A percentile compares a stretch with the other conserved stretches of the same genome.
These are phyloP conservation scores for Quercus phellos DNA, from an alignment of 331 rosid species.

Conservation along the genomic window DNA sequence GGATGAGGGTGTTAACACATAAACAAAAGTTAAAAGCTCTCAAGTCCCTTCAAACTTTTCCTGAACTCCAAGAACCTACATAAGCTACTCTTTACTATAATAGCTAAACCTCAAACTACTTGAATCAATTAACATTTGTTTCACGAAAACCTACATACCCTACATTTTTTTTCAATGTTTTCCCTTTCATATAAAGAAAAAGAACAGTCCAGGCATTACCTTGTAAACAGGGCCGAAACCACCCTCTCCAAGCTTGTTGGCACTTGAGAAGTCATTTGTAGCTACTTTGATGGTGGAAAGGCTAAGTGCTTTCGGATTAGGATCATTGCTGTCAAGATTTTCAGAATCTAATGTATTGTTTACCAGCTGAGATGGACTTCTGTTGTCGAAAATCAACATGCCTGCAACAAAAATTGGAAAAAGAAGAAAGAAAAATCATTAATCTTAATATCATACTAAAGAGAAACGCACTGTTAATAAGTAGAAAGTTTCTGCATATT, in stretches of 20 bases:
- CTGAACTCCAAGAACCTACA: not conserved
- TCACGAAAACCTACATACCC: not conserved
- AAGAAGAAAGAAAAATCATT: not conserved
- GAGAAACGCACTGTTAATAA: too few species aligned
- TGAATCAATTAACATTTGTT: not conserved
- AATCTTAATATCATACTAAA: too few species aligned
- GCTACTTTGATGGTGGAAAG: slow-evolving; percentile 41
- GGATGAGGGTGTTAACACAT: not conserved
- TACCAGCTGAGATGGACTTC: not conserved
- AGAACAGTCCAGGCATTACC: slow-evolving; percentile 25
- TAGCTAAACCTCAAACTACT: not conserved
- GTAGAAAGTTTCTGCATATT: too few species aligned
- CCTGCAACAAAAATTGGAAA: slow-evolving; percentile 5
- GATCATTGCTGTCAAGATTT: slow-evolving; percentile 19
- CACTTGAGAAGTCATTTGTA: slow-evolving; percentile 48
- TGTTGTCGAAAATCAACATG: not conserved
- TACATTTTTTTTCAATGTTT: not conserved
- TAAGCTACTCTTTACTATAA: not conserved
- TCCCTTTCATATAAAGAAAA: not conserved
- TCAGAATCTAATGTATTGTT: slow-evolving; percentile 13
- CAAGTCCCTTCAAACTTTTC: not conserved
- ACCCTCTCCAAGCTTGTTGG: slow-evolving; percentile 58
- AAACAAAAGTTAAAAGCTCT: not conserved
- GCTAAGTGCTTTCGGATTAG: slow-evolving; percentile 32
- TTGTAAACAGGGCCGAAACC: slow-evolving; percentile 58